Evolutionary conservation across 306 rosid species (phyloP).

Genomic region (Citrullus colocynthis): DNA sequence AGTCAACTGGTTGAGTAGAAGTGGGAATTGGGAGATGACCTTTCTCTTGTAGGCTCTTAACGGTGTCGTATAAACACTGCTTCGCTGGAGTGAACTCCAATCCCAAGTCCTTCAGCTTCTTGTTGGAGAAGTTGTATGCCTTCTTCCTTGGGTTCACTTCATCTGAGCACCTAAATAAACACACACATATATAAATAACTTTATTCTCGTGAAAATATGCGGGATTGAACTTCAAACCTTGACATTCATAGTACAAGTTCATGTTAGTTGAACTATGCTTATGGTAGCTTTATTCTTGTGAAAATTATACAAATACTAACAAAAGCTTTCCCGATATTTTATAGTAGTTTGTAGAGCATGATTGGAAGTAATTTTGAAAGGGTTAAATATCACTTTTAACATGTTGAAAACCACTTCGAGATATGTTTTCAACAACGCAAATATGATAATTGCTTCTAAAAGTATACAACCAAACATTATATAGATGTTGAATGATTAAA

Average conservation of each 20-base stretch:
- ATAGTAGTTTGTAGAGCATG: too few relatives aligned
- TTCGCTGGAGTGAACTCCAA: conserved; percentile 59
- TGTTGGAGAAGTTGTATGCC: conserved; percentile 64
- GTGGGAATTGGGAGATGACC: conserved; percentile 43
- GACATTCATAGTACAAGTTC: too few relatives aligned
- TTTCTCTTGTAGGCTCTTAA: conserved; percentile 67
- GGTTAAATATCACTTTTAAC: too few relatives aligned
- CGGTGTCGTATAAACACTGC: conserved; percentile 72
- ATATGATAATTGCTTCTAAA: too few relatives aligned
- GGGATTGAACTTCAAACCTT: too few relatives aligned
- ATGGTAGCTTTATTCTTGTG: too few relatives aligned
- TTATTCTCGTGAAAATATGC: background rate
- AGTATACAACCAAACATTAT: too few relatives aligned
- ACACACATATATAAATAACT: background rate
- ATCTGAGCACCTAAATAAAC: conserved; percentile 54
- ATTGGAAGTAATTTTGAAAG: too few relatives aligned
- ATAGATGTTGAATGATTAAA: too few relatives aligned
- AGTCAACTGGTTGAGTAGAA: conserved; percentile 26
- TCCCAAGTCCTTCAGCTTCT: conserved; percentile 69
- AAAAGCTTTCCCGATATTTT: background rate
- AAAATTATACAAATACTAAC: background rate
- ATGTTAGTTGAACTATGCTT: too few relatives aligned
- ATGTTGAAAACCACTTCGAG: too few relatives aligned
- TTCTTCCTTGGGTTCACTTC: conserved; percentile 65
- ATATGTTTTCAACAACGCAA: too few relatives aligned